Conservation (phyloP, 352 stramenopile species). For the Phytophthora agathidicida region DNA sequence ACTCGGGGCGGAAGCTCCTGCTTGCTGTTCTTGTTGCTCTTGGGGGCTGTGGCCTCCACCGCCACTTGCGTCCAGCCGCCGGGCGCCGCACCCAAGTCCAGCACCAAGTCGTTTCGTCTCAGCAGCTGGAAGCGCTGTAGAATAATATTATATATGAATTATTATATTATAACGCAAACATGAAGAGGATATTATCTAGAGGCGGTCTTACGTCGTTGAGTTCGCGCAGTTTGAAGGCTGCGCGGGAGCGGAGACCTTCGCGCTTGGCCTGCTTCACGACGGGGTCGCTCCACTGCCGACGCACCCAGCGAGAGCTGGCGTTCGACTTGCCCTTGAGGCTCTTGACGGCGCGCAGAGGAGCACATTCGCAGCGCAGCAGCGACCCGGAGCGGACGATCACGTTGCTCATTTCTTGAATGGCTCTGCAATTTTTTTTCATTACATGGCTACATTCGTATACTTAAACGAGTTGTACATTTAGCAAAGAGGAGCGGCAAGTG, state of each 20-base stretch:
- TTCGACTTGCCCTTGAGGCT: conserved; percentile 88
- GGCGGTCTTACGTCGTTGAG: conserved; percentile 62
- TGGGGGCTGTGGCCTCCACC: conserved; percentile 52
- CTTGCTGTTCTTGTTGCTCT: conserved; percentile 12
- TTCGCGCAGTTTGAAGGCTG: conserved; percentile 85
- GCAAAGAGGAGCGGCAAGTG: no score
- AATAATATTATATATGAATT: background rate
- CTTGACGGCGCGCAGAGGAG: conserved; percentile 54
- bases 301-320: conserved; percentile 84
- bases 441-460: no score
- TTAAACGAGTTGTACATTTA: no score
- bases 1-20: conserved; percentile 36
- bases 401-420: conserved; percentile 27
- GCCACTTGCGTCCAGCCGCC: conserved; percentile 88
- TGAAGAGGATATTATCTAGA: no score
- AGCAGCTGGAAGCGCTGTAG: conserved; percentile 54
- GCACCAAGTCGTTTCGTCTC: conserved; percentile 62
- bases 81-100: conserved; percentile 85
- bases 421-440: no score
- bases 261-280: conserved; percentile 87
- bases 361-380: conserved; percentile 5
- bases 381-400: conserved; percentile 13
- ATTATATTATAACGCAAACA: background rate
- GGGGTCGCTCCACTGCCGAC: conserved; percentile 85
- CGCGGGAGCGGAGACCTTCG: conserved; percentile 78